Percentiles rank a stretch among this genome's conserved stretches.
Evolutionary conservation across 2,329 filamentous ascomycete species (phyloP).

Genomic region (Cercospora beticola): DNA sequence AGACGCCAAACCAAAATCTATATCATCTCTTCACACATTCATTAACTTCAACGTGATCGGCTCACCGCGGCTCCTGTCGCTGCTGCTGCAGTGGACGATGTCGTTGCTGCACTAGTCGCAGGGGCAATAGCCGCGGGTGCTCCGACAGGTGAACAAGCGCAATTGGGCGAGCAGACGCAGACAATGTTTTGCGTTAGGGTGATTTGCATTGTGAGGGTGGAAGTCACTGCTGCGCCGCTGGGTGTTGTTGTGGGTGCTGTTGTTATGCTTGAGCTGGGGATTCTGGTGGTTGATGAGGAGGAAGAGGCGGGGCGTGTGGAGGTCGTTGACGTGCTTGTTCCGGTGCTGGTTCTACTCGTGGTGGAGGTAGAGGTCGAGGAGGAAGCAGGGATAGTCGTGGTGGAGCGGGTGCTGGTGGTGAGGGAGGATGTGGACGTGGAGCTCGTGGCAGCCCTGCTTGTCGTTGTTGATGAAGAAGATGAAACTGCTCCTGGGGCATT

Average conservation of each 20-base stretch:
- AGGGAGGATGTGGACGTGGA: background rate
- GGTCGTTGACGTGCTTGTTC: background rate
- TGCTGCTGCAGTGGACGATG: background rate
- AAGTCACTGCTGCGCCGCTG: background rate
- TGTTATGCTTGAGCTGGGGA: conserved; percentile 1
- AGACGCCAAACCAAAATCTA: background rate
- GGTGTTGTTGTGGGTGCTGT: background rate
- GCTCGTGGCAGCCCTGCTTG: background rate
- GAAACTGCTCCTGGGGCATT: background rate
- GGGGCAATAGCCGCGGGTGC: background rate
- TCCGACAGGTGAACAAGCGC: conserved; percentile 9
- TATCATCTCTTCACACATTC: background rate
- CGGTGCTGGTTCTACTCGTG: background rate
- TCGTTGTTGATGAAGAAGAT: conserved; percentile 5
- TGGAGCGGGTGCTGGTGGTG: conserved; percentile 3
- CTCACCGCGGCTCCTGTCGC: background rate
- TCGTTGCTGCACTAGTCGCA: background rate
- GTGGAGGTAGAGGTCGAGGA: background rate
- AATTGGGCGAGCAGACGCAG: conserved; percentile 13
- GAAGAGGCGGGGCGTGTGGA: background rate
- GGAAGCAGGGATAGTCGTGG: conserved; percentile 5
- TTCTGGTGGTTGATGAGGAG: background rate
- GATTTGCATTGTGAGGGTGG: conserved; percentile 12
- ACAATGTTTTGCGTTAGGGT: conserved; percentile 15
- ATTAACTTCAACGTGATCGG: background rate